phyloP scores from a whole-genome alignment of 257 asterid species.

The Plantago major region DNA sequence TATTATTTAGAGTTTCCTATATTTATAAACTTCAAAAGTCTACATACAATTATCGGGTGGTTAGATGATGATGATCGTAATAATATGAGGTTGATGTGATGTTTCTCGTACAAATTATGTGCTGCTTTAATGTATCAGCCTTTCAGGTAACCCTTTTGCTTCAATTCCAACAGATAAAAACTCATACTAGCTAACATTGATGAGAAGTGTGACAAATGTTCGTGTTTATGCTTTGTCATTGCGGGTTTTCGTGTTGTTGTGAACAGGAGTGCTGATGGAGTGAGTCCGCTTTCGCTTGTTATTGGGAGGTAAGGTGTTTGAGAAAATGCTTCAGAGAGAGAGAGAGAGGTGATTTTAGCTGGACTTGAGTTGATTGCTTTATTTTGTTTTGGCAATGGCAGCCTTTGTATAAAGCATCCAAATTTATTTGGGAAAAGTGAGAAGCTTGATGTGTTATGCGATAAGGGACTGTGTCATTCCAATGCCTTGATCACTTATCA shows the following conservation, averaged over 20 bases:
- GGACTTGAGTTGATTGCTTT: conserved; percentile 13
- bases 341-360: background rate
- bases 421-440: conserved; percentile 94
- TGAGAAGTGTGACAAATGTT: background rate
- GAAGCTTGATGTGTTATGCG: conserved; percentile 92
- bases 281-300: conserved; percentile 78
- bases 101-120: conserved; percentile 88
- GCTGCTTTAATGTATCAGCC: conserved; percentile 83
- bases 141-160: too few relatives aligned
- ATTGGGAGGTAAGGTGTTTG: conserved; percentile 66
- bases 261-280: conserved; percentile 61
- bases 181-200: too few relatives aligned
- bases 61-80: too few relatives aligned
- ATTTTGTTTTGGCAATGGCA: conserved; percentile 25
- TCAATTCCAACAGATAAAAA: too few relatives aligned
- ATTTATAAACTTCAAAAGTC: too few relatives aligned
- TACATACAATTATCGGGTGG: background rate
- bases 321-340: background rate
- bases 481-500: conserved; percentile 68
- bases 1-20: too few relatives aligned
- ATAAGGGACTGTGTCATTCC: conserved; percentile 94
- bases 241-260: conserved; percentile 20
- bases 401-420: conserved; percentile 93
- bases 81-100: too few relatives aligned
- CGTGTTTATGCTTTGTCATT: conserved; percentile 14